phyloP scores from a whole-genome alignment of 2,329 filamentous ascomycete species.

The Arthrobotrys entomopaga region DNA sequence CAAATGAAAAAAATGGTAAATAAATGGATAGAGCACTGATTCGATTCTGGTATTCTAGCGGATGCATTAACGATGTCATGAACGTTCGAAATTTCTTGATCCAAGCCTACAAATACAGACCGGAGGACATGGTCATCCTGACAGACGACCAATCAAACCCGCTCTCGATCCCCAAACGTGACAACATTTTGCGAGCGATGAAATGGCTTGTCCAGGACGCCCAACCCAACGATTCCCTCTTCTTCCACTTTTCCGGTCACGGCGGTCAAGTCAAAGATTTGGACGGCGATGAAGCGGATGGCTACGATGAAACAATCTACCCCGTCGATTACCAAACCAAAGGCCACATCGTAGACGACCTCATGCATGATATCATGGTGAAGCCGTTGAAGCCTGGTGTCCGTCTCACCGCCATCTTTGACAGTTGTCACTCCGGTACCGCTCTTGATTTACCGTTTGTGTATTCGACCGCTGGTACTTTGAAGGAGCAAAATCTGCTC shows the following conservation, averaged over 20 bases:
- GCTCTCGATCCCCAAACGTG: conserved; percentile 96
- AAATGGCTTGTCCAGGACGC: conserved; percentile 98
- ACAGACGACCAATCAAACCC: conserved; percentile 97
- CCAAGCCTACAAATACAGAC: conserved; percentile 87
- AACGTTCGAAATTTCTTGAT: conserved; percentile 95
- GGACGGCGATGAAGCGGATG: conserved; percentile 82
- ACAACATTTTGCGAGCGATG: conserved; percentile 94
- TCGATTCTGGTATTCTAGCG: conserved; percentile 66
- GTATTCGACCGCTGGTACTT: conserved; percentile 74
- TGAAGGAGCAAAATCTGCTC: conserved; percentile 75
- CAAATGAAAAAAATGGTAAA: neutral
- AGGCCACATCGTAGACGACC: conserved; percentile 85
- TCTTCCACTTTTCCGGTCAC: conserved; percentile 93
- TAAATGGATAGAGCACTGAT: conserved; percentile 17
- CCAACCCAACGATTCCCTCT: conserved; percentile 88
- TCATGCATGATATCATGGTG: conserved; percentile 81
- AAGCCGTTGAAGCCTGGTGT: conserved; percentile 69
- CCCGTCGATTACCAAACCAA: conserved; percentile 81
- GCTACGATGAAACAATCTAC: conserved; percentile 85
- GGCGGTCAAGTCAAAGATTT: conserved; percentile 81
- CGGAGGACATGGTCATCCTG: conserved; percentile 96
- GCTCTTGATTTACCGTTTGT: conserved; percentile 75
- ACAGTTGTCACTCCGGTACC: conserved; percentile 75
- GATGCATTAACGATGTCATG: conserved; percentile 96
- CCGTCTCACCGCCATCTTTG: conserved; percentile 72